Percentiles rank a stretch among this genome's conserved stretches.
phyloP scores from a whole-genome alignment of 768 basidiomycete genomes.

The Suillus subalutaceus region DNA sequence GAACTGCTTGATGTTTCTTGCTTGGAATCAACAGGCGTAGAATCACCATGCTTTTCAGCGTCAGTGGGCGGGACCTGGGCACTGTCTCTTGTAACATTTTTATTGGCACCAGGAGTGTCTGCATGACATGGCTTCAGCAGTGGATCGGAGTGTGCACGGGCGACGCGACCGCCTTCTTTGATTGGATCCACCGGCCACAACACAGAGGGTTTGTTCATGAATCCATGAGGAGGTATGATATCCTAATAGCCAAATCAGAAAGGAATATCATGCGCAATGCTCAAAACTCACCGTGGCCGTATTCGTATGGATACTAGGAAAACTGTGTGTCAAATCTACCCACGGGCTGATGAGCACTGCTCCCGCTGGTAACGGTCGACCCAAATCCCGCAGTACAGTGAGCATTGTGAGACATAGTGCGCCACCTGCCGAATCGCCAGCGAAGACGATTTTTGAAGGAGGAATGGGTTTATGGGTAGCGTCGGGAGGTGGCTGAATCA shows the following conservation, averaged over 20 bases:
- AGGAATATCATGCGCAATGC: neutral
- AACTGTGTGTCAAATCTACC: slow-evolving; percentile 85
- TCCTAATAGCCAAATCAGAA: slow-evolving; percentile 44
- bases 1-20: neutral
- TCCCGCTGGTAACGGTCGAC: slow-evolving; percentile 71
- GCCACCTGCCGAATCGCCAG: slow-evolving; percentile 81
- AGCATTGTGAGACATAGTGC: slow-evolving; percentile 63
- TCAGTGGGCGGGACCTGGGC: neutral
- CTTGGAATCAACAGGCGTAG: slow-evolving; percentile 12
- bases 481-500: slow-evolving; percentile 66
- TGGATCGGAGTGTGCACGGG: slow-evolving; percentile 39
- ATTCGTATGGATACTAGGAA: slow-evolving; percentile 75
- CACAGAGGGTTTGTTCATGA: slow-evolving; percentile 60
- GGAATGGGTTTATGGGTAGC: slow-evolving; percentile 66
- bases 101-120: slow-evolving; percentile 46
- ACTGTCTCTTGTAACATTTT: slow-evolving; percentile 26
- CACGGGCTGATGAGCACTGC: slow-evolving; percentile 81
- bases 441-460: slow-evolving; percentile 71
- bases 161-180: slow-evolving; percentile 38
- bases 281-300: slow-evolving; percentile 51
- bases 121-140: slow-evolving; percentile 54
- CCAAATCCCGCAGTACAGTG: slow-evolving; percentile 69
- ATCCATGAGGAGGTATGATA: slow-evolving; percentile 66
- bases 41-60: slow-evolving; percentile 20
- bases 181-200: slow-evolving; percentile 56